Percentiles rank a stretch among this genome's conserved stretches.
Evolutionary conservation across 108 stramenopile genomes (phyloP).

Genomic region (Cyclostephanos tholiformis): DNA sequence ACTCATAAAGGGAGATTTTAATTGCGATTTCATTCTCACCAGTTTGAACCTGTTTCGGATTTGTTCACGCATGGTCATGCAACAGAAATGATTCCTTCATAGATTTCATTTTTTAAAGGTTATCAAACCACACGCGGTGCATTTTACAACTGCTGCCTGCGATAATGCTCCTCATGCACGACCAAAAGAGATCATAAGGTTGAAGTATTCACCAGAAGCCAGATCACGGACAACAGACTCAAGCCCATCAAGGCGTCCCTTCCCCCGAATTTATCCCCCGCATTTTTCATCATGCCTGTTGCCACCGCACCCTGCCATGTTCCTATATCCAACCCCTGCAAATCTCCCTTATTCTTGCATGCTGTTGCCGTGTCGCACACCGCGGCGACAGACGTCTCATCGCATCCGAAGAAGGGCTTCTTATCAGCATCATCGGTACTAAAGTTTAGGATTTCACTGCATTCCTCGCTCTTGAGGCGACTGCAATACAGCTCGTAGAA

Average conservation of each 20-base stretch:
- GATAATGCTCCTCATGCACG: neutral
- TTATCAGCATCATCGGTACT: slow-evolving; percentile 20
- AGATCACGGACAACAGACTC: slow-evolving; percentile 12
- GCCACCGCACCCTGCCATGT: slow-evolving; percentile 5
- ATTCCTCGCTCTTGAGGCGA: slow-evolving; percentile 21
- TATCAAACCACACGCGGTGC: neutral
- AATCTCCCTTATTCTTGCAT: slow-evolving; percentile 42
- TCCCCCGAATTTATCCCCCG: neutral
- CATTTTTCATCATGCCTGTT: slow-evolving; percentile 4
- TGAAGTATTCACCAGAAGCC: neutral
- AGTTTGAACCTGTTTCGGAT: neutral
- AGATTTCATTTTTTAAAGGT: no score
- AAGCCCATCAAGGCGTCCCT: neutral
- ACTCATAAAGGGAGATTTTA: no score
- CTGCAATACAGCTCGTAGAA: slow-evolving; percentile 49
- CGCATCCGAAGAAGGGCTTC: slow-evolving; percentile 52
- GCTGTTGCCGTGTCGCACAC: slow-evolving; percentile 42
- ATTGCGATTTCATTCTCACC: no score
- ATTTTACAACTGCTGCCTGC: no score
- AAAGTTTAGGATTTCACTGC: slow-evolving; percentile 7
- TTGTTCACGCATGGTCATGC: neutral
- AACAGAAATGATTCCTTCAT: no score
- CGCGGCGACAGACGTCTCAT: slow-evolving; percentile 28
- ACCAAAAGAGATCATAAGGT: neutral
- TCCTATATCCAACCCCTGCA: slow-evolving; percentile 36